Evolutionary conservation across 2,329 filamentous ascomycete species (phyloP).

Genomic region (Colletotrichum spinosum): DNA sequence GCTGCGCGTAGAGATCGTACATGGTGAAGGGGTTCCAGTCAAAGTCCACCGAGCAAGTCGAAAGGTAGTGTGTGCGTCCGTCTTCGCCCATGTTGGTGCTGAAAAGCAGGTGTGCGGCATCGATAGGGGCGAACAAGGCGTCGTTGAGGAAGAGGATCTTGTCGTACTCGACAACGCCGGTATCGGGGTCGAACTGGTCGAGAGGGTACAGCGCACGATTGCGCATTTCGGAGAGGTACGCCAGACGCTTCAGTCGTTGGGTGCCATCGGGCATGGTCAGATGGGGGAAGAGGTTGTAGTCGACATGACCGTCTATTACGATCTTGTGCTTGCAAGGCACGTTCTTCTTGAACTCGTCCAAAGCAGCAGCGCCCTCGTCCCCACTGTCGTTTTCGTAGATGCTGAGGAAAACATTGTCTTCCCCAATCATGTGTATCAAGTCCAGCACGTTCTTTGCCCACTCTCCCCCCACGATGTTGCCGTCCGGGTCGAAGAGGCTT

Average conservation of each 20-base stretch:
- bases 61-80: conserved; percentile 70
- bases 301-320: conserved; percentile 69
- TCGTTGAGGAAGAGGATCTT: conserved; percentile 77
- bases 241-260: conserved; percentile 76
- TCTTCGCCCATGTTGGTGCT: conserved; percentile 65
- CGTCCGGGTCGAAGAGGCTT: conserved; percentile 74
- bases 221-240: conserved; percentile 78
- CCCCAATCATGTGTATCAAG: conserved; percentile 74
- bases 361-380: conserved; percentile 62
- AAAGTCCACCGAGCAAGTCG: conserved; percentile 75
- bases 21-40: conserved; percentile 76
- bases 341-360: conserved; percentile 62
- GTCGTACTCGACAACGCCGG: conserved; percentile 56
- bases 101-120: conserved; percentile 71
- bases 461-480: conserved; percentile 68
- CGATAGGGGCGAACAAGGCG: conserved; percentile 63
- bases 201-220: conserved; percentile 77
- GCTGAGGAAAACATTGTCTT: conserved; percentile 76
- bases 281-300: conserved; percentile 66
- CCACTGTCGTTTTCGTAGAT: conserved; percentile 81
- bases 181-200: conserved; percentile 55
- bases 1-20: conserved; percentile 80
- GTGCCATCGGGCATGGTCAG: conserved; percentile 72
- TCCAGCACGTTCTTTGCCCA: conserved; percentile 73
- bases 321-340: conserved; percentile 62